Evolutionary conservation across 257 asterid genomes (phyloP).

Genomic region (Nyctanthes arbortristis): DNA sequence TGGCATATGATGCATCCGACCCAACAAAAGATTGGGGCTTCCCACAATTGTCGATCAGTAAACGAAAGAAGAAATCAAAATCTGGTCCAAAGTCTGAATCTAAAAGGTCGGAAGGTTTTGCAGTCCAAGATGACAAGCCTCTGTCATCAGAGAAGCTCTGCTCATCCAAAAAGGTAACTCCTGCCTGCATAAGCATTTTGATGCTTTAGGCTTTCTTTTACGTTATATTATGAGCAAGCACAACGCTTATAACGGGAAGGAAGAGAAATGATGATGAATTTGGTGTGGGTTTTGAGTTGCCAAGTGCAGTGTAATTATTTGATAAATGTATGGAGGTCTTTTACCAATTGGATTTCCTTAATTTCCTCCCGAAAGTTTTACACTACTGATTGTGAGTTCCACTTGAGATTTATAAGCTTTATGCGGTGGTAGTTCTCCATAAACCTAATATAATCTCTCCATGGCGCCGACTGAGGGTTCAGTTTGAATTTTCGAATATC

Average conservation of each 20-base stretch:
- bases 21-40: slow-evolving; percentile 89
- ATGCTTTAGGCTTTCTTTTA: not conserved
- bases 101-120: slow-evolving; percentile 34
- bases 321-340: too few relatives aligned
- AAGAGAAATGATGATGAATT: not conserved
- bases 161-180: slow-evolving; percentile 48
- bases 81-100: slow-evolving; percentile 40
- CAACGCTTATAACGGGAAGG: not conserved
- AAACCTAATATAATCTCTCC: not conserved
- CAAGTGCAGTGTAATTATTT: not conserved
- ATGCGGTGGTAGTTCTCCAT: not conserved
- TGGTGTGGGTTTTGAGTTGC: not conserved
- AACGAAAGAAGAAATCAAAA: slow-evolving; percentile 32
- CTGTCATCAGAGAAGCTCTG: slow-evolving; percentile 30
- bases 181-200: slow-evolving; percentile 1
- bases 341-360: too few relatives aligned
- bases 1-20: slow-evolving; percentile 72
- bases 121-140: slow-evolving; percentile 32
- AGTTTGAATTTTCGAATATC: not conserved
- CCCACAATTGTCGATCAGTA: slow-evolving; percentile 57
- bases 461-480: not conserved
- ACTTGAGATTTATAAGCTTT: not conserved
- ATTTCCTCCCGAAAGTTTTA: not conserved
- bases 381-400: not conserved
- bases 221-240: not conserved